These are phyloP conservation scores for Pseudoneurospora amorphoporcata DNA, from an alignment of 495 filamentous ascomycete genomes.

Conservation along the genomic window DNA sequence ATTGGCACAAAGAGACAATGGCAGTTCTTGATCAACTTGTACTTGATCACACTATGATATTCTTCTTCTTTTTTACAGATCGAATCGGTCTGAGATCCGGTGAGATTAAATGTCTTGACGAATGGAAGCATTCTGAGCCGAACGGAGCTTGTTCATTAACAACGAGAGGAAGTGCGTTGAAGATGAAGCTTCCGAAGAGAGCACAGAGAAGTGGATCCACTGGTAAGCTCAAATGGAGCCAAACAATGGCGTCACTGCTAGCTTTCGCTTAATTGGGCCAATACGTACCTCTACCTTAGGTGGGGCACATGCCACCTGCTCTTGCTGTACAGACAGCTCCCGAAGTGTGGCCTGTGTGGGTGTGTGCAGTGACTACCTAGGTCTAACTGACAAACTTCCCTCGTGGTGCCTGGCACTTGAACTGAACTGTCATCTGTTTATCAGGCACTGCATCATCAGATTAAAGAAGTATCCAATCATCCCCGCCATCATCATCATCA, in stretches of 20 bases:
- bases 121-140: background rate
- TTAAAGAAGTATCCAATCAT: background rate
- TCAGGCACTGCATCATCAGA: background rate
- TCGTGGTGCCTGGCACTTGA: background rate
- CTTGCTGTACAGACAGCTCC: background rate
- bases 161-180: background rate
- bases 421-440: background rate
- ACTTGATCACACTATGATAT: background rate
- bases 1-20: background rate
- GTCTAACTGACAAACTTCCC: background rate
- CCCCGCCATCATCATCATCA: background rate
- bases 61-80: background rate
- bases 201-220: background rate
- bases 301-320: background rate
- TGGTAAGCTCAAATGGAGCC: background rate
- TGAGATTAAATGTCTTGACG: background rate
- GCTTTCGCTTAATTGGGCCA: background rate
- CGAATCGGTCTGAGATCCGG: background rate
- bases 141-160: background rate
- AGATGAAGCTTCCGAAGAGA: background rate
- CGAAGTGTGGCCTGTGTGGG: background rate
- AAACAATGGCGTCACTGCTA: background rate
- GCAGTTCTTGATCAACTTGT: no score
- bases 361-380: background rate
- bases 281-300: background rate